Conservation (phyloP, 2,329 filamentous ascomycete species). For the Boeremia exigua region DNA sequence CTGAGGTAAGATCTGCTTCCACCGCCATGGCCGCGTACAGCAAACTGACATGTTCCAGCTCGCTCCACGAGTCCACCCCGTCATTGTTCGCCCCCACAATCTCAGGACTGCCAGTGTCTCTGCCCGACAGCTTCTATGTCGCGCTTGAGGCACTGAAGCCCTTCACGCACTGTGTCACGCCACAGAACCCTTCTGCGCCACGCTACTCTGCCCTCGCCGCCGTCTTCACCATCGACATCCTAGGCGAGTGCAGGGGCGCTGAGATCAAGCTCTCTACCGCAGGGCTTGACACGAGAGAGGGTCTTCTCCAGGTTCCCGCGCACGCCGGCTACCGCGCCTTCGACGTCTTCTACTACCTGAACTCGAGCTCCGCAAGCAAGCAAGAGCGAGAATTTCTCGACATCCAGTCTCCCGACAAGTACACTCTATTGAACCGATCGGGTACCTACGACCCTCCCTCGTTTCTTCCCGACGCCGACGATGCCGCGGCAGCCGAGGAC, state of each 20-base stretch:
- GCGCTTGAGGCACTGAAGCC: conserved; percentile 82
- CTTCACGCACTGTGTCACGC: conserved; percentile 86
- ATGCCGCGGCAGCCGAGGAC: conserved; percentile 90
- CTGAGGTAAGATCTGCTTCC: conserved; percentile 68
- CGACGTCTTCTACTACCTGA: conserved; percentile 95
- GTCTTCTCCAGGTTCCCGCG: conserved; percentile 78
- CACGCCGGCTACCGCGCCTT: conserved; percentile 89
- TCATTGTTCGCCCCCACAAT: conserved; percentile 84
- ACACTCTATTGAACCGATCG: conserved; percentile 79
- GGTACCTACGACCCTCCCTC: conserved; percentile 84
- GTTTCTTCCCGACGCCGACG: conserved; percentile 91
- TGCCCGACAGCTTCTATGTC: conserved; percentile 77
- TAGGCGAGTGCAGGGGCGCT: conserved; percentile 78
- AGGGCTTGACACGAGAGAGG: conserved; percentile 82
- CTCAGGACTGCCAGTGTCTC: conserved; percentile 76
- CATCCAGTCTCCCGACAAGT: conserved; percentile 77
- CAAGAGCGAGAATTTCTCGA: conserved; percentile 88
- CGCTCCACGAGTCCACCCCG: conserved; percentile 85
- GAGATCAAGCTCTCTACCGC: conserved; percentile 81
- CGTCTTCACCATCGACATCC: conserved; percentile 79
- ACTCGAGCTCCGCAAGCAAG: conserved; percentile 87
- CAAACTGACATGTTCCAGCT: conserved; percentile 60
- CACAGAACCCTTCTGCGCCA: conserved; percentile 83
- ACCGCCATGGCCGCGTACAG: not conserved
- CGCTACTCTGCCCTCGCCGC: conserved; percentile 82